phyloP scores from a whole-genome alignment of 768 basidiomycete genomes.

The Mycena sanguinolenta region DNA sequence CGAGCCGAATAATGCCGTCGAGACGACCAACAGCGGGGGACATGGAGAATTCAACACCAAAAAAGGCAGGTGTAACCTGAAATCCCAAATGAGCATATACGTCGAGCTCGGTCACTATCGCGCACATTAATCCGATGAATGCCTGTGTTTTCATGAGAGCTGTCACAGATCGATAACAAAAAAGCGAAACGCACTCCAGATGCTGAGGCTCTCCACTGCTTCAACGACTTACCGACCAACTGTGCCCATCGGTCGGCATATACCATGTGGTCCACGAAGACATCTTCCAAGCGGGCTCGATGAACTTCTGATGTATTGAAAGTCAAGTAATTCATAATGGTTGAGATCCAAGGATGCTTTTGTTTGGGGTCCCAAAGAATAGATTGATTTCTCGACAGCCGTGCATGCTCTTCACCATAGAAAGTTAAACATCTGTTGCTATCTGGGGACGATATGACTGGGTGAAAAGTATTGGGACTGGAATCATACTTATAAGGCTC shows the following conservation, averaged over 20 bases:
- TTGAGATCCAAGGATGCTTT: conserved; percentile 51
- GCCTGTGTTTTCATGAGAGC: conserved; percentile 35
- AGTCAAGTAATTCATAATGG: conserved; percentile 53
- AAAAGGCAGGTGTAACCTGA: conserved; percentile 51
- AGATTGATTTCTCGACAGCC: conserved; percentile 65
- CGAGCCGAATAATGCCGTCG: conserved; percentile 46
- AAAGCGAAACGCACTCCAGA: conserved; percentile 51
- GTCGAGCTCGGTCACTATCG: neutral
- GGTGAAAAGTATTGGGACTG: neutral
- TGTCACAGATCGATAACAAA: conserved; percentile 27
- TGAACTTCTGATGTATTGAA: conserved; percentile 61
- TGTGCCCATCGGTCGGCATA: conserved; percentile 65
- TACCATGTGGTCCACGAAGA: conserved; percentile 69
- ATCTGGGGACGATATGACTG: conserved; percentile 46
- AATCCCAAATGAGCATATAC: neutral
- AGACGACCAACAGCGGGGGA: conserved; percentile 44
- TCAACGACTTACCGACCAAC: conserved; percentile 56
- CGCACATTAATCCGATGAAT: conserved; percentile 19
- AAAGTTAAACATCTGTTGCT: conserved; percentile 65
- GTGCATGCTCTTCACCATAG: conserved; percentile 67
- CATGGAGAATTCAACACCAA: conserved; percentile 46
- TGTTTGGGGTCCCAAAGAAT: conserved; percentile 54
- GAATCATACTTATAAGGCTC: conserved; percentile 57
- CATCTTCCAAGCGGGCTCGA: conserved; percentile 54
- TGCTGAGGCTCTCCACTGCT: conserved; percentile 63